Evolutionary conservation across 371 early-diverging fungal genomes (phyloP).

Genomic region (Chytridium lagenaria): DNA sequence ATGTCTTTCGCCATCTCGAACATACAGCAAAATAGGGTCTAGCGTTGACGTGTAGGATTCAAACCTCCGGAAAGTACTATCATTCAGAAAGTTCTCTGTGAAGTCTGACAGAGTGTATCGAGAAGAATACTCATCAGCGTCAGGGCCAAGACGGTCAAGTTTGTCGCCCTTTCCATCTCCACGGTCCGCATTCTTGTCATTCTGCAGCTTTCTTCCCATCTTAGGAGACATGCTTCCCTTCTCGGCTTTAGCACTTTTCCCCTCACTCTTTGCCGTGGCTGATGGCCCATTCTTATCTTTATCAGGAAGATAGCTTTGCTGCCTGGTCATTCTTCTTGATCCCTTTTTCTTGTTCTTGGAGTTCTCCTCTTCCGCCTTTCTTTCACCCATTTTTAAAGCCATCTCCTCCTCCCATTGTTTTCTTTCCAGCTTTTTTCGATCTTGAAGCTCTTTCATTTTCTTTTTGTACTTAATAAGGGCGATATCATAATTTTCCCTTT

Average conservation of each 20-base stretch:
- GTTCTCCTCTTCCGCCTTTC: conserved; percentile 57
- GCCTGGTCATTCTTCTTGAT: conserved; percentile 37
- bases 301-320: conserved; percentile 19
- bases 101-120: conserved; percentile 40
- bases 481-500: conserved; percentile 53
- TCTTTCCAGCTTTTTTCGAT: conserved; percentile 51
- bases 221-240: conserved; percentile 27
- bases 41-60: conserved; percentile 47
- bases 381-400: conserved; percentile 45
- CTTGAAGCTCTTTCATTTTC: conserved; percentile 53
- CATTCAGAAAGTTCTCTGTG: conserved; percentile 48
- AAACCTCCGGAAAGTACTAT: conserved; percentile 44
- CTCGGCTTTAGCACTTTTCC: conserved; percentile 34
- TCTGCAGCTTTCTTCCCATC: background rate
- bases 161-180: conserved; percentile 23
- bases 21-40: conserved; percentile 44
- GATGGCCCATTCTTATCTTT: conserved; percentile 27
- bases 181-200: background rate
- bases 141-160: conserved; percentile 21
- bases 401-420: conserved; percentile 56
- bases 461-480: conserved; percentile 48
- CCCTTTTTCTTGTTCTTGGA: conserved; percentile 44
- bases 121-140: conserved; percentile 42
- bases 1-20: conserved; percentile 51
- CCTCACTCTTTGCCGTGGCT: conserved; percentile 23